These are phyloP conservation scores for Lasiodiplodia sp. DNA, from an alignment of 2,329 filamentous ascomycete species.

Conservation along the genomic window DNA sequence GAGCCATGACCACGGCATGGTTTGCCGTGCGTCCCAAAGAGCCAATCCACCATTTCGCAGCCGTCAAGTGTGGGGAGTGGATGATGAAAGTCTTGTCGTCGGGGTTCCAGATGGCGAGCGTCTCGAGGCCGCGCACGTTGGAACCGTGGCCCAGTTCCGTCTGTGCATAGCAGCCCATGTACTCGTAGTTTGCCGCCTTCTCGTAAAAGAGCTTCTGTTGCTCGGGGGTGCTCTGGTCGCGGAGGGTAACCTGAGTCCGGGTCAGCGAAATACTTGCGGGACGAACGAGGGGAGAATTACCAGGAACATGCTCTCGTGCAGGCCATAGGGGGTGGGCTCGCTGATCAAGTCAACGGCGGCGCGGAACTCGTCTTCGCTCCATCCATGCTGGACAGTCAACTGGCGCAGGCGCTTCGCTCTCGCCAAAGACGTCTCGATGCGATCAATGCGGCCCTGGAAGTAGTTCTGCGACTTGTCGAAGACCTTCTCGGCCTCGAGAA, in stretches of 20 bases:
- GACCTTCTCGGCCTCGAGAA: constrained; percentile 72
- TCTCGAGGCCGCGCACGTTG: constrained; percentile 76
- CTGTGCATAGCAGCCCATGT: constrained; percentile 81
- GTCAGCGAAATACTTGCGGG: constrained; percentile 27
- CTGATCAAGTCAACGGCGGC: constrained; percentile 73
- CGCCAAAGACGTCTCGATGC: constrained; percentile 73
- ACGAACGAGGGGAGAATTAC: constrained; percentile 43
- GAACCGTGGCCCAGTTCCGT: constrained; percentile 82
- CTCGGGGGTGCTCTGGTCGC: constrained; percentile 74
- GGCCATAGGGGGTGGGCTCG: constrained; percentile 76
- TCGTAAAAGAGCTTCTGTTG: constrained; percentile 77
- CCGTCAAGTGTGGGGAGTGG: constrained; percentile 75
- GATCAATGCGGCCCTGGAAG: constrained; percentile 72
- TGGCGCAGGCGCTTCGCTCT: constrained; percentile 74
- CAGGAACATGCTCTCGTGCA: constrained; percentile 76
- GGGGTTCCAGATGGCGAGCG: constrained; percentile 74
- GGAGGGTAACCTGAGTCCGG: constrained; percentile 64
- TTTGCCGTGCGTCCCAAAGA: constrained; percentile 78
- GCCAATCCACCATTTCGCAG: constrained; percentile 87
- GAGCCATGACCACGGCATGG: constrained; percentile 80
- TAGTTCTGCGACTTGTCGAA: constrained; percentile 84
- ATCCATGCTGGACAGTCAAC: constrained; percentile 70
- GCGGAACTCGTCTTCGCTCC: constrained; percentile 69
- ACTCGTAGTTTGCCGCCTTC: constrained; percentile 71
- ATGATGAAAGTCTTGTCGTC: constrained; percentile 77